Conservation (phyloP, 2,329 filamentous ascomycete species). For the Cercospora nicotianae region DNA sequence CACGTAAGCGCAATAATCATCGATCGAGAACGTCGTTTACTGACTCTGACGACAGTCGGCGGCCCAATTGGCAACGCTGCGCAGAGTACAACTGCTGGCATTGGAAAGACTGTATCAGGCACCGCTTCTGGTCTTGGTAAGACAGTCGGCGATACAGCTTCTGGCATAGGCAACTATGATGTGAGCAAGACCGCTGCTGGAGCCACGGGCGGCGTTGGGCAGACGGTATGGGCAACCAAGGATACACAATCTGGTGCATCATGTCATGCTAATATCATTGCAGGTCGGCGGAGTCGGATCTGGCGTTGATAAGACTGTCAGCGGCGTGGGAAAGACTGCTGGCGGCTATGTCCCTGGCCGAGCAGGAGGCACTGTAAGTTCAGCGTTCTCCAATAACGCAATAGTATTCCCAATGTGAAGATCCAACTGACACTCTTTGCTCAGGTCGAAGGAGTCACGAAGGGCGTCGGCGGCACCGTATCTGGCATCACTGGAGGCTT, state of each 20-base stretch:
- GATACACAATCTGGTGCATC: too few relatives aligned
- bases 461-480: conserved; percentile 45
- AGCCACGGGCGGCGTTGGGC: conserved; percentile 39
- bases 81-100: conserved; percentile 43
- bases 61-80: conserved; percentile 31
- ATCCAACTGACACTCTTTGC: not conserved
- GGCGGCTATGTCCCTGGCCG: conserved; percentile 42
- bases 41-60: conserved; percentile 2
- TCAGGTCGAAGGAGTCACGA: conserved; percentile 41
- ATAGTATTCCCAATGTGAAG: not conserved
- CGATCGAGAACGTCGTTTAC: not conserved
- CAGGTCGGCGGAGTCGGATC: conserved; percentile 33
- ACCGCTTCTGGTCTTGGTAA: conserved; percentile 46
- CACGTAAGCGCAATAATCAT: conserved; percentile 16
- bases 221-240: too few relatives aligned
- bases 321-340: conserved; percentile 36
- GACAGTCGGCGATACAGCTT: conserved; percentile 47
- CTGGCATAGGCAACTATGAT: conserved; percentile 46
- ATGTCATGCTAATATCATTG: not conserved
- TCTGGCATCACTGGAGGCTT: conserved; percentile 41
- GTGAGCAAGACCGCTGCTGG: conserved; percentile 42
- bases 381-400: not conserved
- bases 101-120: conserved; percentile 45
- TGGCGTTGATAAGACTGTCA: conserved; percentile 29
- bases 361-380: conserved; percentile 42